phyloP scores from a whole-genome alignment of 176 grass and related monocot genomes.

The Lolium rigidum region DNA sequence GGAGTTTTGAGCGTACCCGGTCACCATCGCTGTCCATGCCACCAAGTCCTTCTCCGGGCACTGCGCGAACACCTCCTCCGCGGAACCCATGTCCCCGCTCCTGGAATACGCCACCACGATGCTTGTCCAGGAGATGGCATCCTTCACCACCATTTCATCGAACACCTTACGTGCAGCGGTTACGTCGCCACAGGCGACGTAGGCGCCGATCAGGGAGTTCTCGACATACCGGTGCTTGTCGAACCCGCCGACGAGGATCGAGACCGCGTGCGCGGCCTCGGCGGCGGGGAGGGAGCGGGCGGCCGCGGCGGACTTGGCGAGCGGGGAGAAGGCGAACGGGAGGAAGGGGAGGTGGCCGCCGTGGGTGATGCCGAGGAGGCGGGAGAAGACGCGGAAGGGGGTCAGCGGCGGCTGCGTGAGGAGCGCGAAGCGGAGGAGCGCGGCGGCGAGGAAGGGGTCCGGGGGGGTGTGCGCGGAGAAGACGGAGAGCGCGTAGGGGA shows the following conservation, averaged over 20 bases:
- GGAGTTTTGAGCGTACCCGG: slow-evolving; percentile 57
- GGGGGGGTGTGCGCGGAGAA: slow-evolving; percentile 43
- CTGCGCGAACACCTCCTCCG: slow-evolving; percentile 47
- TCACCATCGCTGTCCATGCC: slow-evolving; percentile 70
- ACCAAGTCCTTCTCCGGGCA: slow-evolving; percentile 63
- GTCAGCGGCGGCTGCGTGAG: slow-evolving; percentile 40
- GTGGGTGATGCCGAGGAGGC: slow-evolving; percentile 26
- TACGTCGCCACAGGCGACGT: slow-evolving; percentile 33
- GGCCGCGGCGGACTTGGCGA: slow-evolving; percentile 49
- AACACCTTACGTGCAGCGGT: slow-evolving; percentile 52
- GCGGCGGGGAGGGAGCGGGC: slow-evolving; percentile 39
- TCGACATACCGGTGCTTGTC: slow-evolving; percentile 56
- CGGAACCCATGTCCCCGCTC: slow-evolving; percentile 41
- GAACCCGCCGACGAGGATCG: slow-evolving; percentile 51
- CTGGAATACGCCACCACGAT: slow-evolving; percentile 60
- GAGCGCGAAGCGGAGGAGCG: slow-evolving; percentile 50
- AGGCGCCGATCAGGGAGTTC: slow-evolving; percentile 61
- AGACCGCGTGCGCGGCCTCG: slow-evolving; percentile 28
- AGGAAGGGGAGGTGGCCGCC: slow-evolving; percentile 55
- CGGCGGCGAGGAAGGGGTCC: slow-evolving; percentile 56
- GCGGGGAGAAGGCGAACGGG: slow-evolving; percentile 58
- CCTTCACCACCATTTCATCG: slow-evolving; percentile 56
- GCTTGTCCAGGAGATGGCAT: slow-evolving; percentile 66
- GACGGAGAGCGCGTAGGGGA: slow-evolving; percentile 53
- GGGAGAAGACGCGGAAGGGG: slow-evolving; percentile 58